Evolutionary conservation across 140 eudicot genomes (phyloP), one percentile per base, ranked within the genome.

Genomic region (Ambrosia hybrid): DNA sequence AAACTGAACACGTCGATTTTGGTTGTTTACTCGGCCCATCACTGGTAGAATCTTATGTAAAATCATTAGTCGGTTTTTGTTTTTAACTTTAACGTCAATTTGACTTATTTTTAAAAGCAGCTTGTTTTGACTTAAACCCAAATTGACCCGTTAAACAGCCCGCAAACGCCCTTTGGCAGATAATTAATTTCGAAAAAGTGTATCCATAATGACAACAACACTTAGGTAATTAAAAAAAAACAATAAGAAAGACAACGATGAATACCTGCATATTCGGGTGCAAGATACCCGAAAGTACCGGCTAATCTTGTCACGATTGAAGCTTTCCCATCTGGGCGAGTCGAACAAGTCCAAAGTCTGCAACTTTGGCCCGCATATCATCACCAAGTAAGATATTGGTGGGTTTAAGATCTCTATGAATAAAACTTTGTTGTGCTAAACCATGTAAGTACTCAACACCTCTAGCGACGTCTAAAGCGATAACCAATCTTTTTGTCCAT

Each of bases 1-100:
- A 91, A 79, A 53, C 97, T 86, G 83, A 84, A 91, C 43, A 91
- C 97, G 17, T 91, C 97, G 48, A 91, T 78, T 74, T 91, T 91
- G 4, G 96, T 91, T 3, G 91, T 91, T 53, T n/a, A 88, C 91
- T 65, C 96, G 83, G 21, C 97, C 96, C 57, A 85, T 86, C 75
- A 82, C 97, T 91, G 39, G 68, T 21, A 21, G 30, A 21, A 21
- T 30, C 52, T 34, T 30, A 74, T 12, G 55, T 36, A 39, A 38
- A 80, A 64, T 59, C 34, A 64, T 39, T 4, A 38, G 11, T 64
- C 33, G 59, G 46, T 65, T 64, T 52, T 61, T 13, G 13, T 1
- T 59, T 30, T 59, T 58, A n/a, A n/a, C n/a, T n/a, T n/a, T n/a
- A n/a, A n/a, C n/a, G n/a, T n/a, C n/a, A n/a, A n/a, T n/a, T n/a